Evolutionary conservation across 2,329 filamentous ascomycete genomes (phyloP).

Genomic region (Kalmusia sp.): DNA sequence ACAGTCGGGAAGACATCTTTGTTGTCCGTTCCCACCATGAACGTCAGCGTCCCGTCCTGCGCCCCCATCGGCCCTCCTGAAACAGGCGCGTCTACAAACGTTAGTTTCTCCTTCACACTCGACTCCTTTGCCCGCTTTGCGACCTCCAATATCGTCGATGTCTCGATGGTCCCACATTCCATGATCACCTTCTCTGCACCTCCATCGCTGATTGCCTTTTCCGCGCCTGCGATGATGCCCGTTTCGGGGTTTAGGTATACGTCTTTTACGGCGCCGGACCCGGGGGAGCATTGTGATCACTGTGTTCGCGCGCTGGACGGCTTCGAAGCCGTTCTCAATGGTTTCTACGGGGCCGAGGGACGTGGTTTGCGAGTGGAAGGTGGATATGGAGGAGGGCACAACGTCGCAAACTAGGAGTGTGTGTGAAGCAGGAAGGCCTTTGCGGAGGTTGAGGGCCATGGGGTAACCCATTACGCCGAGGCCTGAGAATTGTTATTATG

Average conservation of each 20-base stretch:
- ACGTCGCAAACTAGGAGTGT: constrained; percentile 51
- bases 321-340: constrained; percentile 48
- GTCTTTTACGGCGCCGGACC: constrained; percentile 42
- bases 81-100: constrained; percentile 92
- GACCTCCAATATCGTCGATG: constrained; percentile 78
- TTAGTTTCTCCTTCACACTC: constrained; percentile 62
- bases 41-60: constrained; percentile 82
- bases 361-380: constrained; percentile 47
- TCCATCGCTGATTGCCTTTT: constrained; percentile 36
- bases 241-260: constrained; percentile 51
- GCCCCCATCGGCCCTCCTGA: constrained; percentile 94
- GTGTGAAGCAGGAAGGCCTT: constrained; percentile 39
- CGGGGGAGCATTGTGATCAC: constrained; percentile 54
- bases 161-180: constrained; percentile 97
- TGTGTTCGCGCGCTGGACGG: constrained; percentile 46
- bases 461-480: constrained; percentile 53
- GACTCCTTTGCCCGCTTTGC: constrained; percentile 68
- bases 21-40: constrained; percentile 80
- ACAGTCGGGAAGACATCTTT: constrained; percentile 59
- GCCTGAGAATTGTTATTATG: constrained; percentile 26
- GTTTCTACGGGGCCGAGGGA: constrained; percentile 46
- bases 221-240: constrained; percentile 51
- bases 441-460: constrained; percentile 51
- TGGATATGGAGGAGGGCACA: constrained; percentile 42
- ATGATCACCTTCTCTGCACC: constrained; percentile 77